Conservation (phyloP, 805 yeast species). For the Lachancea fermentati region DNA sequence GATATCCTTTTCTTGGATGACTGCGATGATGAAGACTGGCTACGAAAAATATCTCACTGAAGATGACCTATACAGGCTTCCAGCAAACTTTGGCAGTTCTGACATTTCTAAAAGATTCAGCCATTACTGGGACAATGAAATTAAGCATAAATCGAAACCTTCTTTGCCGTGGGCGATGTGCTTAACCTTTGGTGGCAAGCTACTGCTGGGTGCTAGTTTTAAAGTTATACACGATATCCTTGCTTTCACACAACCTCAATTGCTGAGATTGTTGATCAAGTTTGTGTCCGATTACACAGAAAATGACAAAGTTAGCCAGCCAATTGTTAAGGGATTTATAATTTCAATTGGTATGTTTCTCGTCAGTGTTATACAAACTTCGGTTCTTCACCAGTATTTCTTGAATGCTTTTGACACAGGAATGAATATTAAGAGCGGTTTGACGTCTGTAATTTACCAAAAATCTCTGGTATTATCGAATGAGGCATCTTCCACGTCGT, state of each 20-base stretch:
- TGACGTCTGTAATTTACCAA: constrained; percentile 61
- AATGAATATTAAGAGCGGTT: constrained; percentile 65
- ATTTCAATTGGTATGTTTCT: constrained; percentile 71
- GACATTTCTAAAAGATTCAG: constrained; percentile 46
- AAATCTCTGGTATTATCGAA: constrained; percentile 65
- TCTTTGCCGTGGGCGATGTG: constrained; percentile 57
- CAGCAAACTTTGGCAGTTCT: constrained; percentile 55
- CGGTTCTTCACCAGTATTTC: constrained; percentile 72
- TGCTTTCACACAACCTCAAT: constrained; percentile 84
- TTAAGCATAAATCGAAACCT: constrained; percentile 37
- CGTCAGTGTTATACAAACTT: constrained; percentile 72
- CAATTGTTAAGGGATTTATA: constrained; percentile 69
- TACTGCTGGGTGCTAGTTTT: constrained; percentile 63
- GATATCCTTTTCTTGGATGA: constrained; percentile 89
- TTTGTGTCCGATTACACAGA: constrained; percentile 47
- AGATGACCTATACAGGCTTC: constrained; percentile 75
- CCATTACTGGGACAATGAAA: constrained; percentile 55
- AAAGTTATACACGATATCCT: constrained; percentile 71
- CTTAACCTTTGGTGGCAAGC: constrained; percentile 71
- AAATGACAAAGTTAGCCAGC: constrained; percentile 37
- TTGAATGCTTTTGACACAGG: constrained; percentile 70
- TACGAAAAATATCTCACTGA: constrained; percentile 48
- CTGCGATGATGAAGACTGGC: constrained; percentile 73
- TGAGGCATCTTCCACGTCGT: constrained; percentile 62
- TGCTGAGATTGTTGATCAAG: constrained; percentile 59